These are phyloP conservation scores for Conringia planisiliqua DNA, from an alignment of 345 rosid species.

Conservation along the genomic window DNA sequence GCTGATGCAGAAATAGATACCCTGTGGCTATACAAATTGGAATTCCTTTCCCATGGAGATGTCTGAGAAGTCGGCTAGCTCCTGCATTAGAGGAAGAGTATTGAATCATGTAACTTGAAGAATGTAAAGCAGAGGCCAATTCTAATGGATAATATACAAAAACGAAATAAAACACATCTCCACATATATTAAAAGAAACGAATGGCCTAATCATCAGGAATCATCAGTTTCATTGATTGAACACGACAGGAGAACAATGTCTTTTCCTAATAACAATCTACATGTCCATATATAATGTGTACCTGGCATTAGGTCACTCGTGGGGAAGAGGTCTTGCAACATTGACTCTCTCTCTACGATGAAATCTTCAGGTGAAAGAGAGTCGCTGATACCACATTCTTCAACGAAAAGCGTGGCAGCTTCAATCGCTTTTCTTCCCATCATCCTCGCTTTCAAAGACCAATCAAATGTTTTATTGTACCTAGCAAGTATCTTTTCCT, in stretches of 20 bases:
- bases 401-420: conserved; percentile 76
- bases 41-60: conserved; percentile 79
- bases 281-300: not conserved
- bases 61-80: conserved; percentile 66
- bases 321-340: conserved; percentile 69
- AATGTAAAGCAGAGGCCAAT: not conserved
- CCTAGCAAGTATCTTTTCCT: conserved; percentile 76
- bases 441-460: conserved; percentile 93
- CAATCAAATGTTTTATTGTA: conserved; percentile 86
- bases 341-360: conserved; percentile 77
- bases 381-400: conserved; percentile 76
- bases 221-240: not conserved
- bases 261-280: not conserved
- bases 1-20: conserved; percentile 34
- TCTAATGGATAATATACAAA: not conserved
- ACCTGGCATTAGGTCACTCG: conserved; percentile 91
- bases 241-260: not conserved
- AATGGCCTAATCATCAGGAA: not conserved
- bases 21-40: conserved; percentile 85
- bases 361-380: conserved; percentile 79
- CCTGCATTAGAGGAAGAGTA: conserved; percentile 39
- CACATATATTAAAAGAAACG: not conserved
- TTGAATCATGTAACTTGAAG: not conserved
- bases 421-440: conserved; percentile 91
- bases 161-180: not conserved